Evolutionary conservation across 805 yeast species (phyloP), one percentile per base, ranked within the genome.

Genomic region (Ogataea sp.): DNA sequence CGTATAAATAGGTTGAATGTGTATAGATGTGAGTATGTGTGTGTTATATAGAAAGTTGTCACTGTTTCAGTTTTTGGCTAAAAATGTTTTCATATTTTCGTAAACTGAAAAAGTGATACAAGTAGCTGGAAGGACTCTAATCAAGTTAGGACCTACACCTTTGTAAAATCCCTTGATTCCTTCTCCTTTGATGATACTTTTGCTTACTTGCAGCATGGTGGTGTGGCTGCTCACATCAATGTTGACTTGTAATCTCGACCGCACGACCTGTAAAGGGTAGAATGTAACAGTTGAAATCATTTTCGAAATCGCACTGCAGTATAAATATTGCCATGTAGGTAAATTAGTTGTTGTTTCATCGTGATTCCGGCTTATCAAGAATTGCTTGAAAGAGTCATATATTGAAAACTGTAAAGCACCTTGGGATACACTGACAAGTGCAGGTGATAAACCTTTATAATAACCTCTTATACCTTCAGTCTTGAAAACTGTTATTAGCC

Each of bases 111-210:
- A 87, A 0, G 97, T 93, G 11, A 89, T 73, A 53, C 96, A 84
- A 4, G 97, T 89, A 1, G 96, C 88, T 0, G 98, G 98, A 4
- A 93, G 70, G 1, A 90, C 96, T 35, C 97, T 67, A 2, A 84
- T 42, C 15, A 90, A 54, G 46, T 88, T 89, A 2, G 95, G 82
- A 2, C 76, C 61, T 15, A 93, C 59, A 0, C 98, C 98, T 48
- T 83, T 80, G 57, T 93, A 93, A 44, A 89, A 82, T 0, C 88
- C 96, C 11, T 51, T 44, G 4, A 74, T 10, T 0, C 93, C 90
- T 40, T 79, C 83, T 2, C 54, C 51, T 1, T 33, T 28, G 49
- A 70, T 68, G 2, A 85, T 64, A 14, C 57, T 50, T 10, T 32
- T 38, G 2, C 68, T 49, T 9, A 78, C 68, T 37, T 44, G 47